Evolutionary conservation across 306 rosid species (phyloP).

Genomic region (Lathyrus tuberosus): DNA sequence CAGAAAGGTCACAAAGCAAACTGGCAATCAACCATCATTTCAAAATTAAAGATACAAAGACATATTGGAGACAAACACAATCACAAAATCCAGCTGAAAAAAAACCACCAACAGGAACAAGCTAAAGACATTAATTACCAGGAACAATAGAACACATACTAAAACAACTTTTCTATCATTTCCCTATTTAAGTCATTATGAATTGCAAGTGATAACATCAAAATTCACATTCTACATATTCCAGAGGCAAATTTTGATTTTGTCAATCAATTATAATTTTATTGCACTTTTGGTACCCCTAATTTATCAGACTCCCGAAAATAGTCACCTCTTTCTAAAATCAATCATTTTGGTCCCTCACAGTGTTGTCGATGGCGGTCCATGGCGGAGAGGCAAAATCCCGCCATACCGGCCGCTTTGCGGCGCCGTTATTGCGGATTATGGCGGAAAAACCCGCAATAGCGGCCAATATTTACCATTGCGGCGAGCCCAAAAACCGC

Average conservation of each 20-base stretch:
- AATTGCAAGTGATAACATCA: slow-evolving; percentile 18
- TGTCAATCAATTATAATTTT: slow-evolving; percentile 16
- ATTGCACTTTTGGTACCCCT: not conserved
- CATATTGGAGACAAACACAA: slow-evolving; percentile 3
- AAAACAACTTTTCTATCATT: slow-evolving; percentile 29
- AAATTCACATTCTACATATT: slow-evolving; percentile 2
- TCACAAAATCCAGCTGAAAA: slow-evolving; percentile 14
- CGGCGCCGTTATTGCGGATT: no score
- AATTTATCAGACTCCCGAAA: not conserved
- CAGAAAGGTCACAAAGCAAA: slow-evolving; percentile 26
- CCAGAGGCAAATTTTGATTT: slow-evolving; percentile 16
- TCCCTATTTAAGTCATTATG: slow-evolving; percentile 16
- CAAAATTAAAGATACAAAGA: slow-evolving; percentile 15
- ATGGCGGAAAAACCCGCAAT: no score
- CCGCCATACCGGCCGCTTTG: no score
- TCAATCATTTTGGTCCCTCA: not conserved
- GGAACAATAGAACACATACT: slow-evolving; percentile 5
- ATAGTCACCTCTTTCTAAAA: not conserved
- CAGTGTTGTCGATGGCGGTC: no score
- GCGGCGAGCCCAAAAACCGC: no score
- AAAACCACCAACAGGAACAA: slow-evolving; percentile 28
- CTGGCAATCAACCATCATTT: slow-evolving; percentile 1
- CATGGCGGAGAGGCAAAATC: no score
- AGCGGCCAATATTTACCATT: no score
- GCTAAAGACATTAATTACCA: slow-evolving; percentile 1